Percentiles rank a stretch among this genome's conserved stretches.
phyloP scores from a whole-genome alignment of 78 protist species.

The Creolimax fragrantissima region DNA sequence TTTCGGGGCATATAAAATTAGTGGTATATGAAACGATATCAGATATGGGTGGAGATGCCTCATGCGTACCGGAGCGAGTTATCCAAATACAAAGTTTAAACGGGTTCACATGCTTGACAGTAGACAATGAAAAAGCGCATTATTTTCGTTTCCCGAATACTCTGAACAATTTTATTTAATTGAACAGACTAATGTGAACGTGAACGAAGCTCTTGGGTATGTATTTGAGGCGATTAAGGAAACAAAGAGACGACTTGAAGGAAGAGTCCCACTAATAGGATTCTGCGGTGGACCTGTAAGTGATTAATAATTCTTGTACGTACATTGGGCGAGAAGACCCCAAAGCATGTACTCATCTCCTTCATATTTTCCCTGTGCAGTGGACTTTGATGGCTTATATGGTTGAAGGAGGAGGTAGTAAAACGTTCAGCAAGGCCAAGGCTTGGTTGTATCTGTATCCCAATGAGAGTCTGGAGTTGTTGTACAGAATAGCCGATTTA shows the following conservation, averaged over 20 bases:
- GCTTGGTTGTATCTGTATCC: slow-evolving; percentile 50
- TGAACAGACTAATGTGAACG: slow-evolving; percentile 19
- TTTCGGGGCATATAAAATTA: too few species aligned
- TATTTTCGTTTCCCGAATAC: too few species aligned
- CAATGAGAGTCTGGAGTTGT: slow-evolving; percentile 46
- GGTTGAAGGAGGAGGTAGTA: slow-evolving; percentile 75
- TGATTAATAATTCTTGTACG: neutral
- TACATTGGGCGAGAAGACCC: too few species aligned
- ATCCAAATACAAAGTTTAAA: too few species aligned
- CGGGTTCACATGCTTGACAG: too few species aligned
- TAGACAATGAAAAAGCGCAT: too few species aligned
- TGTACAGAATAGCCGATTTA: slow-evolving; percentile 38
- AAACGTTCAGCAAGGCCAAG: slow-evolving; percentile 45
- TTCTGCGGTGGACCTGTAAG: slow-evolving; percentile 55
- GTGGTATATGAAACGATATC: too few species aligned
- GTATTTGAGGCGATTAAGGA: slow-evolving; percentile 71
- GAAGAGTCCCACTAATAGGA: slow-evolving; percentile 63
- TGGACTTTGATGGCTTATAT: slow-evolving; percentile 84
- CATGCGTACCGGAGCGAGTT: too few species aligned
- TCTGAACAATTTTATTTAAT: too few species aligned
- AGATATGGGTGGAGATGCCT: too few species aligned
- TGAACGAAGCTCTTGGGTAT: slow-evolving; percentile 43
- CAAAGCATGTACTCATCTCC: neutral
- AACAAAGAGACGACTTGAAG: slow-evolving; percentile 54
- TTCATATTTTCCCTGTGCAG: slow-evolving; percentile 37